Evolutionary conservation across 768 basidiomycete genomes (phyloP), one percentile per base, ranked within the genome.

Genomic region (Clitopilus passeckerianus): DNA sequence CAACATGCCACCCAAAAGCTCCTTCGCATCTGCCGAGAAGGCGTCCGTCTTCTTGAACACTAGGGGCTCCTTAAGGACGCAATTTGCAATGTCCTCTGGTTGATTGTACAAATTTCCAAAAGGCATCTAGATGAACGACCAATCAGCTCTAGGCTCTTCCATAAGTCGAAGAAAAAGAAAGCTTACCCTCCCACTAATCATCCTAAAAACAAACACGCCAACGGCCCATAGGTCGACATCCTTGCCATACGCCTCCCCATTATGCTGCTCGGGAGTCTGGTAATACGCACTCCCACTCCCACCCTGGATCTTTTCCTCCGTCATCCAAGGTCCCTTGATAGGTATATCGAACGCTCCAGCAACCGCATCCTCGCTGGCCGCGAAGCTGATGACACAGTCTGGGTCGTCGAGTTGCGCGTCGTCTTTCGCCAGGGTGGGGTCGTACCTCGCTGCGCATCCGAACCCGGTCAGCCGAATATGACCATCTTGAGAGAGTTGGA

Each of bases 391-490:
- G 10, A 50, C 22, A 5, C 10, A 20, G 22, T 18, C 12, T 4
- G 46, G 46, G 22, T 50, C 20, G 22, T 50, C 20, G 5, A 50
- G n/a, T 5, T 50, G 15, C 37, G 2, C 6, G 6, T 50, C 46
- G 16, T 50, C 22, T 5, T 20, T 18, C 3, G 16, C n/a, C 6
- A 5, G 10, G 22, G 16, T 50, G 2, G 18, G 18, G 3, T 50
- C 46, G 18, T 50, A 50, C 5, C 46, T 50, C 18, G 22, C 12
- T 23, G 46, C 46, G 5, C 20, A 20, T 10, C 62, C 62, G 43
- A 67, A 62, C 24, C 63, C 66, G 20, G 61, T 57, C 5, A 67
- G 37, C 46, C 62, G 63, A 27, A 67, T 59, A 30, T 65, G 66
- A 4, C 66, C 66, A 44, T 63, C 61, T 6, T 57, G 46, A 53